Evolutionary conservation across 2,329 filamentous ascomycete genomes (phyloP).

Genomic region (Aureobasidium sp.): DNA sequence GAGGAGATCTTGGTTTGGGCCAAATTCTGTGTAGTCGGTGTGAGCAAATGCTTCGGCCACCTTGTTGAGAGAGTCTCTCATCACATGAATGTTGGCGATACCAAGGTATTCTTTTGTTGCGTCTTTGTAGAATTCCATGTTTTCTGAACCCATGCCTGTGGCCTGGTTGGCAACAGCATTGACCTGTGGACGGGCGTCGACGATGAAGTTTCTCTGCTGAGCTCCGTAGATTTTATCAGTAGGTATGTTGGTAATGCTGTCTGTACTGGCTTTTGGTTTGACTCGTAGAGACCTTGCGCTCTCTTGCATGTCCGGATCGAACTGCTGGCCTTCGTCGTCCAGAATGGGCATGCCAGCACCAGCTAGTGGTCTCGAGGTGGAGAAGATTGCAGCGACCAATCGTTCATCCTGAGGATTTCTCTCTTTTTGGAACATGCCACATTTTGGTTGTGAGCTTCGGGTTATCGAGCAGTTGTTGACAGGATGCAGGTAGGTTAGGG

Average conservation of each 20-base stretch:
- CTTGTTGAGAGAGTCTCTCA: conserved; percentile 82
- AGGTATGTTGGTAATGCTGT: not conserved
- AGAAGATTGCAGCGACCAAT: conserved; percentile 86
- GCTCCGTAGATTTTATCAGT: conserved; percentile 64
- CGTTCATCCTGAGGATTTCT: conserved; percentile 94
- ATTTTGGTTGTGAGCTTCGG: conserved; percentile 83
- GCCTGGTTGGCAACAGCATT: conserved; percentile 95
- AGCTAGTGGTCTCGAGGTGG: conserved; percentile 47
- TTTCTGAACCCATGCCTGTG: conserved; percentile 87
- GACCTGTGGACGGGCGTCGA: conserved; percentile 87
- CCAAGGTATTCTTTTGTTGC: conserved; percentile 86
- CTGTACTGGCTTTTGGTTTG: not conserved
- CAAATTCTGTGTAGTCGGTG: conserved; percentile 74
- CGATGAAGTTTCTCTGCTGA: conserved; percentile 88
- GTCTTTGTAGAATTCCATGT: conserved; percentile 95
- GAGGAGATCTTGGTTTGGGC: conserved; percentile 74
- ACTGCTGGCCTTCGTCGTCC: conserved; percentile 1
- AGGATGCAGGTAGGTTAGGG: conserved; percentile 87
- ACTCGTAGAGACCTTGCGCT: not conserved
- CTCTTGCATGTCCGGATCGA: conserved; percentile 9
- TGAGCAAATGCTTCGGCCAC: conserved; percentile 89
- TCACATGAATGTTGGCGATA: conserved; percentile 98
- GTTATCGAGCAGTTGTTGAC: conserved; percentile 97
- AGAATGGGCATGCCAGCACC: conserved; percentile 14
- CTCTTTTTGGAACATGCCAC: conserved; percentile 71